Conservation (phyloP, 352 stramenopile genomes). For the Blastocystis sp. region DNA sequence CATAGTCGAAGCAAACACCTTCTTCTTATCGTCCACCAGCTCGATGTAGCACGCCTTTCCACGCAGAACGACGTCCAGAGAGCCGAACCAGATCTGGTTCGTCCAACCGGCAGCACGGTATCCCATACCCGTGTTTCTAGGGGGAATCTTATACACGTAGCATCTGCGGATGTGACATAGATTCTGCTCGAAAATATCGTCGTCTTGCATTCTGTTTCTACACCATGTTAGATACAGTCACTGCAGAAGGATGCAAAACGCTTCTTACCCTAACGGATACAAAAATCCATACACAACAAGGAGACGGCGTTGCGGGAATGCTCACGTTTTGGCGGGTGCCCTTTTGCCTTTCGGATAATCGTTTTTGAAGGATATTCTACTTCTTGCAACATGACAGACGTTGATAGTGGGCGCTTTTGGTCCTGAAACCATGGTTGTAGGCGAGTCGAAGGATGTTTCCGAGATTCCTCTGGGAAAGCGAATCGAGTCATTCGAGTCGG, state of each 20-base stretch:
- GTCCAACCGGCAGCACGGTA: slow-evolving; percentile 51
- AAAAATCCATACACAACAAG: not conserved
- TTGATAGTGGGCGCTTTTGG: not conserved
- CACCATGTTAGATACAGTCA: not conserved
- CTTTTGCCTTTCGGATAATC: not conserved
- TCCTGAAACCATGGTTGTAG: not conserved
- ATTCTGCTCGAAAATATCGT: slow-evolving; percentile 42
- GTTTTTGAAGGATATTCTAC: not conserved
- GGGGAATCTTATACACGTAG: slow-evolving; percentile 50
- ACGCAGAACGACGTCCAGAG: not conserved
- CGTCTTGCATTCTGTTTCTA: slow-evolving; percentile 34
- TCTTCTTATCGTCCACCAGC: not conserved
- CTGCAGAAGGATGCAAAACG: not conserved
- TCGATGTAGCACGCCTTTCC: not conserved
- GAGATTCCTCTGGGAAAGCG: not conserved
- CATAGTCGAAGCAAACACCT: not conserved
- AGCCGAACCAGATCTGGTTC: slow-evolving; percentile 27
- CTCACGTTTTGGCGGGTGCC: not conserved
- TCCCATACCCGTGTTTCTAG: slow-evolving; percentile 47
- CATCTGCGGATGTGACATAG: slow-evolving; percentile 39
- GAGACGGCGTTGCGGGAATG: not conserved
- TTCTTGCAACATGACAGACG: not conserved
- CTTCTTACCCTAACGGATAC: not conserved
- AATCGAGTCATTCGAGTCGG: not conserved
- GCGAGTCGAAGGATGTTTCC: not conserved